Evolutionary conservation across 352 stramenopile species (phyloP), one percentile per base, ranked within the genome.

Genomic region (Pythium dissimile): DNA sequence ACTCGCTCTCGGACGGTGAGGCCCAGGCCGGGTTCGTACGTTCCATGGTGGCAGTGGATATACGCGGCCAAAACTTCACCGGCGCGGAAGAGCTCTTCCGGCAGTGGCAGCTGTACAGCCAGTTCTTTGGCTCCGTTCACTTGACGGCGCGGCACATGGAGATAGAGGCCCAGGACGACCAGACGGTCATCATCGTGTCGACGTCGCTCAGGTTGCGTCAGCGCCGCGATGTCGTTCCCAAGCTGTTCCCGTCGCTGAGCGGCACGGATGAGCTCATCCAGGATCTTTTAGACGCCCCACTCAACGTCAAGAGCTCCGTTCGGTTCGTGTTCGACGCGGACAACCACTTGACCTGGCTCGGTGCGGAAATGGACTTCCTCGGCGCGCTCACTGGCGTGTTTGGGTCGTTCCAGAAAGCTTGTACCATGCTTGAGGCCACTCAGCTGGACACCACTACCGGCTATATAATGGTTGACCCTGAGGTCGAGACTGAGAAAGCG

Each of bases 21-120:
- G 52, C 72, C 11, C 75, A 88, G 49, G 71, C 80, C 31, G 34
- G 62, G 3, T 86, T 83, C 37, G 39, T 58, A 27, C 37, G 50
- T 11, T 30, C 37, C 13, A 41, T 39, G 37, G 49, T 58, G 50
- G 26, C 27, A 8, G 16, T 27, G 16, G 28, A 48, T 16, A 38
- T 55, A 0, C 35, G 30, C 7, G 32, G 48, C 2, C n/a, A 1
- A 1, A 21, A 55, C 7, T 46, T 45, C 15, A 24, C 12, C 15
- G 48, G 48, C 3, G 23, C 16, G n/a, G 48, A 55, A 32, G 48
- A 43, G 15, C 18, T 55, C 16, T 26, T 55, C 34, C 24, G 41
- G 2, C 48, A 55, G 34, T 55, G 48, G 48, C 48, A 27, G 7
- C 23, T 28, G 6, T 55, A 55, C 24, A 34, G 23, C 11, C 32